Conservation (phyloP, 1,139 yeast species). For the Pneumocystis canis region DNA sequence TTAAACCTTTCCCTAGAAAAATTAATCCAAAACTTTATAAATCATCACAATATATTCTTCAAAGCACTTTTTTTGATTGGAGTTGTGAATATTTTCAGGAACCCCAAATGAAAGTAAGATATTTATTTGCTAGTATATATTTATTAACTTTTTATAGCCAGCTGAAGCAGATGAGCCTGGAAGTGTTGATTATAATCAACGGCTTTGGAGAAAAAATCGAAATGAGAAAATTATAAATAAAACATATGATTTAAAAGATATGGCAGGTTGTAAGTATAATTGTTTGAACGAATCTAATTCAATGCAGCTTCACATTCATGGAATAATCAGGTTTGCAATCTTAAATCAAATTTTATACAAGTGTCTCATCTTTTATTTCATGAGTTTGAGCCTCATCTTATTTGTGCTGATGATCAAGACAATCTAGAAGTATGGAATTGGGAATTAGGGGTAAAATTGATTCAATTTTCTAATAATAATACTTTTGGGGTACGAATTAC, state of each 20-base stretch:
- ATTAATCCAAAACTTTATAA: constrained; percentile 1
- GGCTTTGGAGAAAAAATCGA: constrained; percentile 80
- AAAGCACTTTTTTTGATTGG: constrained; percentile 72
- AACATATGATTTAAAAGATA: constrained; percentile 77
- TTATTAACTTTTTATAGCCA: constrained; percentile 24
- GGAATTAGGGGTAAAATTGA: constrained; percentile 42
- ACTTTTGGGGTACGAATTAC: constrained; percentile 82
- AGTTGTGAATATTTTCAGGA: constrained; percentile 88
- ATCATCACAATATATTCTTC: constrained; percentile 21
- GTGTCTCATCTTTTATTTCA: constrained; percentile 69
- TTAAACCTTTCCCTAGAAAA: constrained; percentile 9
- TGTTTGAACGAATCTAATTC: neutral
- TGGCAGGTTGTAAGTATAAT: constrained; percentile 36
- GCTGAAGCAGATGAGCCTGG: constrained; percentile 83
- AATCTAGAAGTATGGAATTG: constrained; percentile 83
- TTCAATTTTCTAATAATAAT: constrained; percentile 67
- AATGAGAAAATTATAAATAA: constrained; percentile 75
- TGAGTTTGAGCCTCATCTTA: constrained; percentile 76
- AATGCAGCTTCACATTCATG: constrained; percentile 48
- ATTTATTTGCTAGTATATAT: neutral
- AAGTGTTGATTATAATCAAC: constrained; percentile 64
- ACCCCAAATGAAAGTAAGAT: constrained; percentile 64
- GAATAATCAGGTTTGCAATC: constrained; percentile 46
- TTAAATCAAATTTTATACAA: constrained; percentile 57
- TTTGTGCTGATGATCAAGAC: constrained; percentile 74